phyloP scores from a whole-genome alignment of 2,329 filamentous ascomycete species.

The Catunica adiposa region DNA sequence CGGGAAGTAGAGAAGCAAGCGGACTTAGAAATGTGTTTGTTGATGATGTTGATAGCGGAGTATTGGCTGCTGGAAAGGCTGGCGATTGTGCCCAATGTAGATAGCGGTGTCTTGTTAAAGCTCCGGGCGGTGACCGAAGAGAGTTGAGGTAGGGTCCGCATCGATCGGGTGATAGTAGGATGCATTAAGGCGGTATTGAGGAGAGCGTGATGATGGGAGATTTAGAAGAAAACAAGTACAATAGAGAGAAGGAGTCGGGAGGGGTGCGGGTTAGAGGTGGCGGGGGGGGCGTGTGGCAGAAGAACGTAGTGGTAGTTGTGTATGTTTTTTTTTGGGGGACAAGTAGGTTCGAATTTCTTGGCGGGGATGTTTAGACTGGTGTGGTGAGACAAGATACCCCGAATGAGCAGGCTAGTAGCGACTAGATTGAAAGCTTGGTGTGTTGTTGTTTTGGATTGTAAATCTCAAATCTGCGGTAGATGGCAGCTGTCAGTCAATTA shows the following conservation, averaged over 20 bases:
- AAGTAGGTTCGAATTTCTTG: neutral
- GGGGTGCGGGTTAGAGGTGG: neutral
- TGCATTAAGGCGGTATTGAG: slow-evolving; percentile 8
- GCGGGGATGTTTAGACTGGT: neutral
- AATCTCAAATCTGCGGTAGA: no score
- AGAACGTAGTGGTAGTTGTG: neutral
- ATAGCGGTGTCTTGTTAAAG: neutral
- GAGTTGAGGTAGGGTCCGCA: slow-evolving; percentile 10
- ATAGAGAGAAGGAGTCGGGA: neutral
- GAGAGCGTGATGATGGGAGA: neutral
- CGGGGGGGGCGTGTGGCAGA: neutral
- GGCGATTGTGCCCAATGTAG: neutral
- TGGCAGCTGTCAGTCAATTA: no score
- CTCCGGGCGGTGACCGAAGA: slow-evolving; percentile 4
- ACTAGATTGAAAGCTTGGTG: no score
- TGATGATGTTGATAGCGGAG: neutral
- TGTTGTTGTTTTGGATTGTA: no score
- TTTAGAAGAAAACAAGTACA: neutral
- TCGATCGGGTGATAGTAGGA: slow-evolving; percentile 10
- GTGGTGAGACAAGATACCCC: neutral
- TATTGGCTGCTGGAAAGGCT: neutral
- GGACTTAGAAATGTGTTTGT: neutral
- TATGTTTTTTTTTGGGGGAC: neutral
- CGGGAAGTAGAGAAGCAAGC: neutral
- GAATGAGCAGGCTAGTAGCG: neutral